Evolutionary conservation across 1,284 basidiomycete species (phyloP), one percentile per base, ranked within the genome.

Genomic region (Cryptococcus amylolentus): DNA sequence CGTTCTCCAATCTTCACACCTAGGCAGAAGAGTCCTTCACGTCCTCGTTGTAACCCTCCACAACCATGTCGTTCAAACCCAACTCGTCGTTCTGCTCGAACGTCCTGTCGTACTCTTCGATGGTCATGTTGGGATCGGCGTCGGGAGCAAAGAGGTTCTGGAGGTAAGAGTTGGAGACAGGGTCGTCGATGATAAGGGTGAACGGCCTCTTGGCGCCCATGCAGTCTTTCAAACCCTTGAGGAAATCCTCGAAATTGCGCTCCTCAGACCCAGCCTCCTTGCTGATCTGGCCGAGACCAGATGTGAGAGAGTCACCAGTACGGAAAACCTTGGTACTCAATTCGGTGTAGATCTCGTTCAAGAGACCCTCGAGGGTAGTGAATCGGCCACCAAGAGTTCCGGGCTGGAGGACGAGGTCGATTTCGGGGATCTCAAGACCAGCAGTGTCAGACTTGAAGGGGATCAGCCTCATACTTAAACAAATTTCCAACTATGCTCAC

Each of bases 321-420:
- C 86, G 83, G 69, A 95, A 87, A n/a, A 89, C 86, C 69, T 96
- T 97, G 64, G 89, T 87, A 23, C 87, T 88, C 9, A 99, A 83
- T 75, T 99, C 95, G 64, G 96, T 94, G 79, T 95, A 94, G 16
- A 98, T 85, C 73, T 98, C 96, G 62, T 90, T 85, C 45, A 98
- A 80, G 56, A 99, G 86, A 38, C 96, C 96, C 77, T 98, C 96
- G 26, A 98, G 81, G 1, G 96, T 98, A 0, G 96, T 98, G 80
- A 98, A 99, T 10, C 96, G 84, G n/a, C 95, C 96, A 20, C 96
- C 96, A 2, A 99, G 84, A 0, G 96, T 98, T 13, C 96, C 96
- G 3, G 92, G 86, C 56, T 91, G 86, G 6, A 99, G 84, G 6
- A 88, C 84, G 13, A 99, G 86, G 56, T 98, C 91, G 64, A 98